Evolutionary conservation across 2,329 filamentous ascomycete species (phyloP).

Genomic region (Aspergillus sp.): DNA sequence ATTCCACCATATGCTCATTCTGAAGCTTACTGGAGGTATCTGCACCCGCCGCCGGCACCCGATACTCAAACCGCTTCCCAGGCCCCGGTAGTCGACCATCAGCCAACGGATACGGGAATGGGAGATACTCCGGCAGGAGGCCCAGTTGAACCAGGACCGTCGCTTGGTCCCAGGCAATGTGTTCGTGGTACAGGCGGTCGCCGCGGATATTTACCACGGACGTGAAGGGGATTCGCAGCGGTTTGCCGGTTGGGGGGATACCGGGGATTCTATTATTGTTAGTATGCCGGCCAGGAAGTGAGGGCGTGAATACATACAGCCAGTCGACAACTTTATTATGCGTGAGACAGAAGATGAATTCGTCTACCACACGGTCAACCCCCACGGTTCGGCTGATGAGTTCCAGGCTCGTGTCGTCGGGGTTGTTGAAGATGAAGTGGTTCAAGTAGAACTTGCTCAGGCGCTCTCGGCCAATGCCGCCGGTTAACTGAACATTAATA

Average conservation of each 20-base stretch:
- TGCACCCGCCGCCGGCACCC: slow-evolving; percentile 59
- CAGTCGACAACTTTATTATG: slow-evolving; percentile 66
- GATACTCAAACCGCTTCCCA: slow-evolving; percentile 56
- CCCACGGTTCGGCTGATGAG: slow-evolving; percentile 71
- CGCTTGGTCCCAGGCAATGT: slow-evolving; percentile 70
- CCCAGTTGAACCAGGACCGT: slow-evolving; percentile 63
- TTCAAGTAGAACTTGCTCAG: slow-evolving; percentile 69
- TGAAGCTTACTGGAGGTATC: slow-evolving; percentile 55
- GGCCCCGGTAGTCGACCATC: slow-evolving; percentile 36
- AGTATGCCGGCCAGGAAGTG: neutral
- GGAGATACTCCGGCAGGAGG: slow-evolving; percentile 63
- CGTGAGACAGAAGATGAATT: slow-evolving; percentile 66
- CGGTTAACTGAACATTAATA: slow-evolving; percentile 43
- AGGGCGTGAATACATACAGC: slow-evolving; percentile 54
- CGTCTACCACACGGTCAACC: slow-evolving; percentile 69
- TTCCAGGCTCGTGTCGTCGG: slow-evolving; percentile 65
- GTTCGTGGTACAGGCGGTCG: slow-evolving; percentile 68
- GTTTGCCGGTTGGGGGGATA: slow-evolving; percentile 56
- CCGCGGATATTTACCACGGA: slow-evolving; percentile 67
- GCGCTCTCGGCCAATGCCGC: slow-evolving; percentile 65
- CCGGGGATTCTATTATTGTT: slow-evolving; percentile 52
- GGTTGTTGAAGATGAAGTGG: slow-evolving; percentile 74
- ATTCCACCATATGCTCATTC: slow-evolving; percentile 50
- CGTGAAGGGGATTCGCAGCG: slow-evolving; percentile 62
- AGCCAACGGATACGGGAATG: slow-evolving; percentile 58